phyloP scores from a whole-genome alignment of 2,329 filamentous ascomycete genomes.

The Venturiaceae sp. region DNA sequence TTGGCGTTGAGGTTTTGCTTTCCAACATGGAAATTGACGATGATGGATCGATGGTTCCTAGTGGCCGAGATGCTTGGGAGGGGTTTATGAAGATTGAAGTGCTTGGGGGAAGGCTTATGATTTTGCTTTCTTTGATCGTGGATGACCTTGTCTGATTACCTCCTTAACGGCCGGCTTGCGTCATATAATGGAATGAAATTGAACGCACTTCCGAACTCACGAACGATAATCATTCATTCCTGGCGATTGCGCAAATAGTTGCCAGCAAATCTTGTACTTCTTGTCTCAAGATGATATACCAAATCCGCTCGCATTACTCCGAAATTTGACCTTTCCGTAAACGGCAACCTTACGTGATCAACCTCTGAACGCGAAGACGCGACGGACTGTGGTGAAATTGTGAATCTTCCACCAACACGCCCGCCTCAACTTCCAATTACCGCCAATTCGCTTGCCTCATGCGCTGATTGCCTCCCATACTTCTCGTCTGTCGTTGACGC shows the following conservation, averaged over 20 bases:
- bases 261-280: not conserved
- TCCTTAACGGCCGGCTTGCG: not conserved
- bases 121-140: not conserved
- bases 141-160: not conserved
- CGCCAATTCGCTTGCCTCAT: not conserved
- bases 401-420: not conserved
- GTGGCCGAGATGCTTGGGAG: not conserved
- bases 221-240: not conserved
- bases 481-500: not conserved
- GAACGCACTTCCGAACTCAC: not conserved
- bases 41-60: not conserved
- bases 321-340: not conserved
- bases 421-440: not conserved
- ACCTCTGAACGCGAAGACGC: not conserved
- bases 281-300: not conserved
- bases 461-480: not conserved
- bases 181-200: not conserved
- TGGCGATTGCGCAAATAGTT: not conserved
- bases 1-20: not conserved
- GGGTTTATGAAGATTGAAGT: not conserved
- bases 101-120: not conserved
- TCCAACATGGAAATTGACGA: not conserved
- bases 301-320: not conserved
- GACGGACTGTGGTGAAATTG: too few relatives aligned
- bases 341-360: not conserved